Conservation (phyloP, 1,284 basidiomycete genomes). For the Cystobasidium sp. region DNA sequence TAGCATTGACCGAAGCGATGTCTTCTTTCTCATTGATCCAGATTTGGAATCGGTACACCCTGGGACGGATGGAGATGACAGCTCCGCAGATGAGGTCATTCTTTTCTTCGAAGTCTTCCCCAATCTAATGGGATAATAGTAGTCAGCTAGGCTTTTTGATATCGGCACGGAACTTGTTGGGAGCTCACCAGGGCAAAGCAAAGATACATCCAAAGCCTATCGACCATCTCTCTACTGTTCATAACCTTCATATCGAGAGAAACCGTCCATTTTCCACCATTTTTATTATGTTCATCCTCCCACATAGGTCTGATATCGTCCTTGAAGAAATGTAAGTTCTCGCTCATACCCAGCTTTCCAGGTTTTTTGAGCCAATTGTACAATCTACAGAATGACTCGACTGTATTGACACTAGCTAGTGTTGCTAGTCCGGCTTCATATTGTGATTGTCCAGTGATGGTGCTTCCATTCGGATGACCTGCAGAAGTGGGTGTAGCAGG, state of each 20-base stretch:
- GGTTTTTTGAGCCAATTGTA: slow-evolving; percentile 55
- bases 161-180: not conserved
- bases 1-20: slow-evolving; percentile 52
- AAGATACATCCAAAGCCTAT: slow-evolving; percentile 57
- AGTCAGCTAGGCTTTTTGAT: not conserved
- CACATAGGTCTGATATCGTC: slow-evolving; percentile 57
- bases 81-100: slow-evolving; percentile 54
- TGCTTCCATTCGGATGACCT: slow-evolving; percentile 11
- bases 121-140: slow-evolving; percentile 47
- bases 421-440: slow-evolving; percentile 56
- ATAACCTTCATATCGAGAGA: slow-evolving; percentile 47
- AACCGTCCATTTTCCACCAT: slow-evolving; percentile 56
- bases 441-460: not conserved
- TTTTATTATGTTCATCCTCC: slow-evolving; percentile 55
- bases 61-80: slow-evolving; percentile 54
- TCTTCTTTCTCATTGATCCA: slow-evolving; percentile 53
- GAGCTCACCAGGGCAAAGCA: slow-evolving; percentile 53
- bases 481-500: slow-evolving; percentile 16
- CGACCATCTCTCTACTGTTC: slow-evolving; percentile 53
- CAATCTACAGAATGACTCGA: slow-evolving; percentile 55
- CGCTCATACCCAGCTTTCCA: slow-evolving; percentile 53
- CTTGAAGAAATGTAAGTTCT: slow-evolving; percentile 57
- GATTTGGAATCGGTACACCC: slow-evolving; percentile 55
- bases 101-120: slow-evolving; percentile 55
- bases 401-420: slow-evolving; percentile 53